Conservation (phyloP, 352 stramenopile genomes). For the Pythium rhizo-oryzae region DNA sequence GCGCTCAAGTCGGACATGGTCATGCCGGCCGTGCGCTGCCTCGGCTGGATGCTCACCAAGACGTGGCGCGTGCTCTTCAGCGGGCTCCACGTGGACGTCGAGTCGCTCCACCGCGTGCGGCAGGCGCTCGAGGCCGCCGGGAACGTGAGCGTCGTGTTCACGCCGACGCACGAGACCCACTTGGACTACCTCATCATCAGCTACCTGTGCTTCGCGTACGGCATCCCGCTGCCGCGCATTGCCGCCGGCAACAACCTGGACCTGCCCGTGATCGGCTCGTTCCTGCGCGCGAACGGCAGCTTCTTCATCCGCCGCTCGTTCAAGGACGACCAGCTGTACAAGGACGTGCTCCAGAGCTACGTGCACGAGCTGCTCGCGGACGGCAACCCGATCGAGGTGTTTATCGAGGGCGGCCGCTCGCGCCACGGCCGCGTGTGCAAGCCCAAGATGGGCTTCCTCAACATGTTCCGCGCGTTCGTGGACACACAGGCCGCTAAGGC, state of each 20-base stretch:
- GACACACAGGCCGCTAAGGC: slow-evolving; percentile 22
- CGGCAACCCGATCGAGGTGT: slow-evolving; percentile 87
- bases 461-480: slow-evolving; percentile 71
- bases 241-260: slow-evolving; percentile 89
- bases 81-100: slow-evolving; percentile 69
- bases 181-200: slow-evolving; percentile 92
- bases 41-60: slow-evolving; percentile 83
- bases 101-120: slow-evolving; percentile 61
- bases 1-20: slow-evolving; percentile 76
- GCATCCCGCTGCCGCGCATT: slow-evolving; percentile 84
- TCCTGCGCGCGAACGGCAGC: slow-evolving; percentile 84
- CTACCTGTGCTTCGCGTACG: slow-evolving; percentile 89
- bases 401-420: slow-evolving; percentile 87
- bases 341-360: slow-evolving; percentile 85
- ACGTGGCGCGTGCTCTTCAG: slow-evolving; percentile 77
- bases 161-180: slow-evolving; percentile 89
- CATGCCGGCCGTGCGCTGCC: slow-evolving; percentile 67
- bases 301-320: slow-evolving; percentile 92
- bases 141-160: slow-evolving; percentile 78
- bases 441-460: slow-evolving; percentile 69
- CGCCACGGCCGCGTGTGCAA: slow-evolving; percentile 80
- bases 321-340: slow-evolving; percentile 71
- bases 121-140: slow-evolving; percentile 45
- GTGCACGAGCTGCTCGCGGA: slow-evolving; percentile 81
- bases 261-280: slow-evolving; percentile 74